phyloP scores from a whole-genome alignment of 2,329 filamentous ascomycete genomes.

The Keithomyces neogunnii region DNA sequence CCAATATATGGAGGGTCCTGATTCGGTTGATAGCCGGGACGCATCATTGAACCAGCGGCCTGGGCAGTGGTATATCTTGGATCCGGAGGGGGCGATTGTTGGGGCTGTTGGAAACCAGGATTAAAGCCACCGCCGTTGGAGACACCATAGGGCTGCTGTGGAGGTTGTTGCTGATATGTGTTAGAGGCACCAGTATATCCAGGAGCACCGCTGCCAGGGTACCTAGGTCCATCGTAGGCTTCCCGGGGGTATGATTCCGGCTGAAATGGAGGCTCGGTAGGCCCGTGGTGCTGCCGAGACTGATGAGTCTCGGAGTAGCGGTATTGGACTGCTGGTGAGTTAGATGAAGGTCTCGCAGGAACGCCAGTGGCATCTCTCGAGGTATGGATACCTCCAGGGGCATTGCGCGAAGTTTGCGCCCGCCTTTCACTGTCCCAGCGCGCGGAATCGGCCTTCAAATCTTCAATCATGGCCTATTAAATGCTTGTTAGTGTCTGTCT shows the following conservation, averaged over 20 bases:
- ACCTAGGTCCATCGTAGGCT: constrained; percentile 36
- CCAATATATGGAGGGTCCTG: constrained; percentile 26
- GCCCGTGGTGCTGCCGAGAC: constrained; percentile 40
- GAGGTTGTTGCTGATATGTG: constrained; percentile 18
- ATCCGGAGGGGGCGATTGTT: constrained; percentile 25
- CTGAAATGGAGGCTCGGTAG: constrained; percentile 29
- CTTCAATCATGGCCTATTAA: constrained; percentile 52
- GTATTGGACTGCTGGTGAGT: constrained; percentile 50
- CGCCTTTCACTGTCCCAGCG: constrained; percentile 54
- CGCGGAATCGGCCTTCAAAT: constrained; percentile 53
- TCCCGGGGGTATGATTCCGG: constrained; percentile 31
- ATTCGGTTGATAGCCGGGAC: constrained; percentile 19
- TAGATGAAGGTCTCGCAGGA: constrained; percentile 45
- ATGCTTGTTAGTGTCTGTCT: background rate
- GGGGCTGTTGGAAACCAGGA: constrained; percentile 20
- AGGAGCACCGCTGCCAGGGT: constrained; percentile 40
- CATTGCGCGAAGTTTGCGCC: constrained; percentile 43
- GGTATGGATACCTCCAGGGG: constrained; percentile 49
- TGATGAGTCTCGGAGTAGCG: constrained; percentile 44
- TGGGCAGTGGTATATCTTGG: constrained; percentile 23
- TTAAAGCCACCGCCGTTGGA: constrained; percentile 23
- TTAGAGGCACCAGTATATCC: constrained; percentile 39
- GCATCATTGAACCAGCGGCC: constrained; percentile 19
- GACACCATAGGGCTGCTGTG: constrained; percentile 18
- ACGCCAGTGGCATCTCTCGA: constrained; percentile 40